A percentile compares a stretch with the other conserved stretches of the same genome.
Conservation (phyloP, 495 filamentous ascomycete genomes). For the Neurospora sp. region DNA sequence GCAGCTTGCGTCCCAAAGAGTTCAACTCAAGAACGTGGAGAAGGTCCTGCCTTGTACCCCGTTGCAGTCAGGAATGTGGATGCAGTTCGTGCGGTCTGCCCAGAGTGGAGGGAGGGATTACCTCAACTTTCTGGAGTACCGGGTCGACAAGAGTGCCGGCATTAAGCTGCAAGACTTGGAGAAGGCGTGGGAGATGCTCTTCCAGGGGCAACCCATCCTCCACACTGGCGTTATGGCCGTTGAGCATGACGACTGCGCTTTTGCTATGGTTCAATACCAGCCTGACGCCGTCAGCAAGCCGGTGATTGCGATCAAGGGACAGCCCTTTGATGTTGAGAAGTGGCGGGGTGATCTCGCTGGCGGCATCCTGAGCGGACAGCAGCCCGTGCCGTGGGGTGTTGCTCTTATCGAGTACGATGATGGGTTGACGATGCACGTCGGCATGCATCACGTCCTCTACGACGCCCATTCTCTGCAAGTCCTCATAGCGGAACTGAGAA, state of each 20-base stretch:
- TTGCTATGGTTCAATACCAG: constrained; percentile 55
- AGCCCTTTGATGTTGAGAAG: constrained; percentile 16
- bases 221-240: constrained; percentile 59
- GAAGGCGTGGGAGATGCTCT: constrained; percentile 47
- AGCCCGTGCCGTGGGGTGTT: constrained; percentile 22
- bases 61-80: constrained; percentile 53
- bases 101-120: constrained; percentile 39
- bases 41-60: constrained; percentile 53
- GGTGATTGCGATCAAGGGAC: not conserved
- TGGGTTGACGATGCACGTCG: constrained; percentile 34
- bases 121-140: constrained; percentile 49
- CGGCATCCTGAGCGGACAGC: constrained; percentile 4
- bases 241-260: constrained; percentile 46
- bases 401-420: constrained; percentile 9
- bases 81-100: constrained; percentile 44
- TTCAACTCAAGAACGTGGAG: constrained; percentile 21
- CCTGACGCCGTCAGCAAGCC: not conserved
- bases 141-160: constrained; percentile 16
- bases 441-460: constrained; percentile 65
- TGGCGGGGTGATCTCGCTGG: constrained; percentile 20
- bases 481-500: constrained; percentile 47
- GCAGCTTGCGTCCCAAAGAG: constrained; percentile 11
- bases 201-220: constrained; percentile 52
- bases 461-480: constrained; percentile 59
- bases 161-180: constrained; percentile 19